Base-by-base conservation (phyloP, 2,329 filamentous ascomycete genomes). In the Sarocladium kiliense region DNA sequence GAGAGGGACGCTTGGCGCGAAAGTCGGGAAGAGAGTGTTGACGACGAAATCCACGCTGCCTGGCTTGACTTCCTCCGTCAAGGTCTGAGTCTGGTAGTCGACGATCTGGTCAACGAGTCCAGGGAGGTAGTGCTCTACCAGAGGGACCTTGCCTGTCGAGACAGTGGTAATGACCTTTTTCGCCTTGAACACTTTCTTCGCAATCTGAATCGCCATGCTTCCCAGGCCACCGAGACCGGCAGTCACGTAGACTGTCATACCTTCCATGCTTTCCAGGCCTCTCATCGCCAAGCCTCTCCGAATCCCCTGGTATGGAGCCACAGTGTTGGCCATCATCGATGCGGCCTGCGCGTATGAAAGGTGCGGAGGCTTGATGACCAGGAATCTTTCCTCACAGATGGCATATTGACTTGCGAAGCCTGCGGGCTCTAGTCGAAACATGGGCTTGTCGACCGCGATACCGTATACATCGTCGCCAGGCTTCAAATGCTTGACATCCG, bases 231-330 rank as follows among this genome's bases (percentile, higher is more conserved):
- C 74, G 36, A 83, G 69, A 0, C 73, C 79, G 2, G 68, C 80
- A 0, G 77, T 71, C 6, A 83, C 68, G 56, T 78, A 78, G 1
- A 79, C 77, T 1, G 77, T 80, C 65, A 77, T 78, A 9, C 77
- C 78, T 19, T 71, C 64, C 0, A 82, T 70, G 18, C 61, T 68
- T 36, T 66, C 66, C n/a, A 55, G 53, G n/a, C 69, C 69, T 41
- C 70, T 60, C 7, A 73, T 60, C 32, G 64, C 62, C 30, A 77
- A 58, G 0, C 71, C 77, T 2, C 65, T 67, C 34, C 65, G 66
- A 39, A 80, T 66, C 23, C 65, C 62, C 61, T 81, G 77, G 21
- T 73, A 64, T 0, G 75, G 72, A 2, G 76, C 78, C n/a, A 75
- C 61, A 1, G 67, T 66, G 3, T 68, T 64, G 11, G 70, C 65